Evolutionary conservation across 1,284 basidiomycete genomes (phyloP).

Genomic region (Cryptococcus wingfieldii): DNA sequence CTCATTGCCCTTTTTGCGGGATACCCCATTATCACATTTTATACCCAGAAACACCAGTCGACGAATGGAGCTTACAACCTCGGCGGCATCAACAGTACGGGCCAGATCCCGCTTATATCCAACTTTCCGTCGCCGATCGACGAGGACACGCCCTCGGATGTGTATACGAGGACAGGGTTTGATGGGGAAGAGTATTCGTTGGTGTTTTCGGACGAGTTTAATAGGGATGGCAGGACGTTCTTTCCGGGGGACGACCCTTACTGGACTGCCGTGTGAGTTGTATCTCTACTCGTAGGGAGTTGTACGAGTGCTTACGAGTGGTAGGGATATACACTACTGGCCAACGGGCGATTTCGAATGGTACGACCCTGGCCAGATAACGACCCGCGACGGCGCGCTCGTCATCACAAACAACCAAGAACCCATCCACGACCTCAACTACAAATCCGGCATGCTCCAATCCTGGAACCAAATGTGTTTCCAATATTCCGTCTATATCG

Average conservation of each 20-base stretch:
- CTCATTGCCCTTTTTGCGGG: slow-evolving; percentile 65
- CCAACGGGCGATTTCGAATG: slow-evolving; percentile 43
- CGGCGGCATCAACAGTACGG: slow-evolving; percentile 56
- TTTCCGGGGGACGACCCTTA: too few species aligned
- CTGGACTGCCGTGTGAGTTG: too few species aligned
- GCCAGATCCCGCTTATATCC: slow-evolving; percentile 61
- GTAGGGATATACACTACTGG: too few species aligned
- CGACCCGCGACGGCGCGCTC: slow-evolving; percentile 74
- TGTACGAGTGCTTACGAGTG: too few species aligned
- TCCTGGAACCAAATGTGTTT: slow-evolving; percentile 53
- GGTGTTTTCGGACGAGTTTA: slow-evolving; percentile 84
- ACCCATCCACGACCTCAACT: slow-evolving; percentile 68
- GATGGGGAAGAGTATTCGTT: slow-evolving; percentile 53
- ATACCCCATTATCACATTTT: slow-evolving; percentile 48
- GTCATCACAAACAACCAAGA: slow-evolving; percentile 70
- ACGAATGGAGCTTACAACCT: slow-evolving; percentile 54
- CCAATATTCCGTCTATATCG: slow-evolving; percentile 44
- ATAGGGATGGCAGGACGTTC: slow-evolving; percentile 58
- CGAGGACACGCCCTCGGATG: slow-evolving; percentile 56
- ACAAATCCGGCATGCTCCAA: slow-evolving; percentile 56
- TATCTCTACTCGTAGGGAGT: too few species aligned
- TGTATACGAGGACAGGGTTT: slow-evolving; percentile 37
- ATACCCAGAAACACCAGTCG: slow-evolving; percentile 29
- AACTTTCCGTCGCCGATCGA: slow-evolving; percentile 68
- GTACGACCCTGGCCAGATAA: slow-evolving; percentile 73